Conservation (phyloP, 495 filamentous ascomycete genomes). For the Delitschia confertaspora region DNA sequence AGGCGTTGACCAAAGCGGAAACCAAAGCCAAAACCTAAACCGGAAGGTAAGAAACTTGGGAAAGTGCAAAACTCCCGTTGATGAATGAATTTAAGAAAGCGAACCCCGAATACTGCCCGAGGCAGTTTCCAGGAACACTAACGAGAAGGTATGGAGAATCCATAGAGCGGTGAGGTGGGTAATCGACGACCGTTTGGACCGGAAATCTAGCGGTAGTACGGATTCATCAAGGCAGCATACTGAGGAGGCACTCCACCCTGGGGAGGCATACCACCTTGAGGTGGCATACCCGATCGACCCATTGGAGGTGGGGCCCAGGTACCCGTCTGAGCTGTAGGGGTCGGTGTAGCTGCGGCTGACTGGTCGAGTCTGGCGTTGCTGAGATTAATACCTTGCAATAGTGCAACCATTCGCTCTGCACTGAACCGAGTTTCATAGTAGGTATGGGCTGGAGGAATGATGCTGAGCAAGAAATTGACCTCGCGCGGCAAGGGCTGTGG, state of each 20-base stretch:
- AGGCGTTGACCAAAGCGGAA: no score
- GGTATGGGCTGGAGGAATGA: conserved; percentile 66
- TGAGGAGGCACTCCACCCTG: no score
- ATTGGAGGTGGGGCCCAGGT: not conserved
- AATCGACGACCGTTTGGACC: conserved; percentile 1
- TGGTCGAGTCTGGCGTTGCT: conserved; percentile 1
- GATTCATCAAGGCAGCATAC: no score
- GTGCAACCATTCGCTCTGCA: conserved; percentile 60
- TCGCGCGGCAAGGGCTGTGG: conserved; percentile 57
- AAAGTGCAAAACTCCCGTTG: no score
- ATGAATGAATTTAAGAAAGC: no score
- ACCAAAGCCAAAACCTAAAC: no score
- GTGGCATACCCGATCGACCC: conserved; percentile 1
- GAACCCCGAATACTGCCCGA: no score
- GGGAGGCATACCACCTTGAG: not conserved
- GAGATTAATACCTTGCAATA: conserved; percentile 52
- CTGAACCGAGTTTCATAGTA: conserved; percentile 62
- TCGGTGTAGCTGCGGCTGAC: not conserved
- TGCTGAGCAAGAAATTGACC: conserved; percentile 69
- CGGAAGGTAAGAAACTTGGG: no score
- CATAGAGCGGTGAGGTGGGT: no score
- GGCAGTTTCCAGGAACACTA: no score
- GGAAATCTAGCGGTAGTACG: no score
- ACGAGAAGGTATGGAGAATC: no score
- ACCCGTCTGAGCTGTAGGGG: conserved; percentile 1